Evolutionary conservation across 2,329 filamentous ascomycete genomes (phyloP).

Genomic region (Ophiostoma perfectum): DNA sequence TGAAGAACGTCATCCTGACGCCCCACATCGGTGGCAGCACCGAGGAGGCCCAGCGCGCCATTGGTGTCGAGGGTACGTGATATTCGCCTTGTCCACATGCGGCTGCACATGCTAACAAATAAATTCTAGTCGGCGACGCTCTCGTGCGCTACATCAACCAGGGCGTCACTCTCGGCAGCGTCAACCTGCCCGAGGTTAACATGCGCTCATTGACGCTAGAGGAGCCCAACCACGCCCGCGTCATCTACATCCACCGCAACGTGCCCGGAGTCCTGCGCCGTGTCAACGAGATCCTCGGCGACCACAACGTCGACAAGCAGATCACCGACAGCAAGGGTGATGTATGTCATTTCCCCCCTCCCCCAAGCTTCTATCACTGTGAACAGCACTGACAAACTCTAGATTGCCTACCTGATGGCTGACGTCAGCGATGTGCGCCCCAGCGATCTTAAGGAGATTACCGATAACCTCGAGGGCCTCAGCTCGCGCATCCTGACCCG

Average conservation of each 20-base stretch:
- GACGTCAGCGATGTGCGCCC: slow-evolving; percentile 85
- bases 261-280: slow-evolving; percentile 89
- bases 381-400: background rate
- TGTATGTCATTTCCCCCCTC: slow-evolving; percentile 38
- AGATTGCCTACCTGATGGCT: slow-evolving; percentile 83
- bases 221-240: slow-evolving; percentile 79
- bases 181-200: slow-evolving; percentile 94
- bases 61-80: slow-evolving; percentile 70
- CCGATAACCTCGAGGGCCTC: slow-evolving; percentile 73
- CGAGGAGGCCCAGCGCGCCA: slow-evolving; percentile 93
- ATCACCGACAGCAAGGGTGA: slow-evolving; percentile 94
- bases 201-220: slow-evolving; percentile 86
- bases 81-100: background rate
- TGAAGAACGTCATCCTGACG: slow-evolving; percentile 91
- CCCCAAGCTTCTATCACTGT: too few relatives aligned
- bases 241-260: slow-evolving; percentile 96
- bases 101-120: slow-evolving; percentile 19
- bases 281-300: slow-evolving; percentile 89
- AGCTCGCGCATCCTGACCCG: slow-evolving; percentile 52
- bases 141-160: slow-evolving; percentile 94
- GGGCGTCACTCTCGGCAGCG: slow-evolving; percentile 81
- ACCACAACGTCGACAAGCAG: slow-evolving; percentile 98
- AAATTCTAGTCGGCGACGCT: slow-evolving; percentile 63
- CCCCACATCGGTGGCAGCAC: slow-evolving; percentile 97
- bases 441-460: slow-evolving; percentile 78